Base-by-base conservation (phyloP, 805 yeast genomes). In the Metschnikowia similis region DNA sequence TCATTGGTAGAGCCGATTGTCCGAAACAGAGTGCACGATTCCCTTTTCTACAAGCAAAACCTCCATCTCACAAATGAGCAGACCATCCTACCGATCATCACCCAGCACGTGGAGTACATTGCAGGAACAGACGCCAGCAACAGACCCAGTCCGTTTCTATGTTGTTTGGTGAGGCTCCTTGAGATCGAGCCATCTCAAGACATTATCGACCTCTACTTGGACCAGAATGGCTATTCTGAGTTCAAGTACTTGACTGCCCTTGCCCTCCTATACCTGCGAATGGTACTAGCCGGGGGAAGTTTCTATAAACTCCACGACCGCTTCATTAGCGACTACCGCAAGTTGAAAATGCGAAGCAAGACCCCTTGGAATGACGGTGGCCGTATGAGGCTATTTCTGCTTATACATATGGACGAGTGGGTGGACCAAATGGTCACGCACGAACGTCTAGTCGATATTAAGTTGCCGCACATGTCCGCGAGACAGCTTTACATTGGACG, bases 201-300 rank as follows among this genome's bases (percentile, higher is more conserved):
- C 4, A 80, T 88, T 4, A 61, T 87, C 2, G 61, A 69, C 14
- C 76, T 82, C 48, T 76, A 80, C 54, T 66, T 85, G 10, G 64
- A 64, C 2, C 94, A 91, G 57, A 68, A 72, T 45, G 82, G 84
- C 48, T 65, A 58, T 51, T 57, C 64, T 29, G 67, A 67, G 54
- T 91, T 91, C 76, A 88, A 89, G 65, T 90, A 89, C 60, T 66
- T 89, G 44, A 81, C 86, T 1, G 85, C 87, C 1, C 62, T 92
- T 48, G 80, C 83, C 0, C 74, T 91, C 31, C 60, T 86, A n/a
- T 91, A 87, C 61, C 64, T 77, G 10, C 65, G 94, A 47, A 58
- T 83, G 48, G 74, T 77, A 3, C 78, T 83, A 2, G 30, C 27
- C 30, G 39, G 48, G 5, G 49, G 49, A 31, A 49, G 47, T 8